Percentiles rank a stretch among this genome's conserved stretches.
Evolutionary conservation across 148 eudicot species (phyloP).

Genomic region (Chenopodium berlandieri): DNA sequence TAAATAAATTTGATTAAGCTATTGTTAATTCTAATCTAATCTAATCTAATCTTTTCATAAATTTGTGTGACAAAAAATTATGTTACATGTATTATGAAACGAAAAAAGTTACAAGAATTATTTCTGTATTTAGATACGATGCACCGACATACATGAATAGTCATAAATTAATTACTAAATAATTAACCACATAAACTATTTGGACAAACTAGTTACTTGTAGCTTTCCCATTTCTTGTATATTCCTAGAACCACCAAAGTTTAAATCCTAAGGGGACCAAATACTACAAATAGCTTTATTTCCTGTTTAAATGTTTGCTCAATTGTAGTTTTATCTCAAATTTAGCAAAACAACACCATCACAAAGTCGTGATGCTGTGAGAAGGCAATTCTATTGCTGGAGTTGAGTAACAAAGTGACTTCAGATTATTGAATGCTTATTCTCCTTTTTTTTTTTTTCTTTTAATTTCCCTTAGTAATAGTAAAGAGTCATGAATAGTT

Average conservation of each 20-base stretch:
- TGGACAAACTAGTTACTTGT: background rate
- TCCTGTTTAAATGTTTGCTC: conserved; percentile 23
- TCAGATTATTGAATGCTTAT: conserved; percentile 13
- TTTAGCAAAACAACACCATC: conserved; percentile 14
- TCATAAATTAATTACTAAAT: too few relatives aligned
- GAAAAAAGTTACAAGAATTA: background rate
- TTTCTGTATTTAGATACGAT: background rate
- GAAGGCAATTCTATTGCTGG: conserved; percentile 30
- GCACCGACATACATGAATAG: background rate
- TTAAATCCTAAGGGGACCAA: conserved; percentile 9
- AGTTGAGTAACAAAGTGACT: conserved; percentile 22
- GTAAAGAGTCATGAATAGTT: conserved; percentile 8
- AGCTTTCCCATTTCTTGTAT: background rate
- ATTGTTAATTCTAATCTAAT: too few relatives aligned
- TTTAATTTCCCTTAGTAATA: background rate
- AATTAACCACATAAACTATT: background rate
- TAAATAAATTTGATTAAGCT: too few relatives aligned
- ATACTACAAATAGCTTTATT: conserved; percentile 22
- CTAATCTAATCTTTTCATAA: too few relatives aligned
- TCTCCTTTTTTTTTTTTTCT: background rate
- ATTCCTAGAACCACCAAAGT: background rate
- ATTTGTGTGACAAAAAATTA: too few relatives aligned
- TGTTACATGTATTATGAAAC: too few relatives aligned
- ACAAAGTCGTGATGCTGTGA: conserved; percentile 21
- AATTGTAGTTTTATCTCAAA: background rate